Conservation (phyloP, 345 rosid genomes). For the Sonneratia alba region DNA sequence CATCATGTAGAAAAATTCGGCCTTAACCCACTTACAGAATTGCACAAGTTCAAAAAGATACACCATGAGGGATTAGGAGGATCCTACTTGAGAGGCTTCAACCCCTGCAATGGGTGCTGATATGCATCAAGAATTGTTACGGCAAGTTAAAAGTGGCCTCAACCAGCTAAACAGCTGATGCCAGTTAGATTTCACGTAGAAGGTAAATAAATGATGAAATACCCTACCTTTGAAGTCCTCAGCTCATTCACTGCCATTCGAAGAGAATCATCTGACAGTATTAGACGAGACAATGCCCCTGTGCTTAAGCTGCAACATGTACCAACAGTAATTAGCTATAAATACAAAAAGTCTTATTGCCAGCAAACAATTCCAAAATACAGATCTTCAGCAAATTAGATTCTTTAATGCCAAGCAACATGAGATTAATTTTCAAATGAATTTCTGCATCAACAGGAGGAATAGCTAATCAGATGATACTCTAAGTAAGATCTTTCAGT, state of each 20-base stretch:
- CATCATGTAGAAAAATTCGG: neutral
- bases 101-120: conserved; percentile 35
- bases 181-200: too few species aligned
- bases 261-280: conserved; percentile 78
- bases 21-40: neutral
- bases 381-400: neutral
- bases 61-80: neutral
- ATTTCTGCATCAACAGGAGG: neutral
- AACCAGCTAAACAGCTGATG: neutral
- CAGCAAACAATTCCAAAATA: neutral
- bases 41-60: neutral
- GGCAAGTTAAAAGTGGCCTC: neutral
- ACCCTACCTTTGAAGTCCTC: conserved; percentile 61
- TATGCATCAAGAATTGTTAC: neutral
- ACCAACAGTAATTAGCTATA: neutral
- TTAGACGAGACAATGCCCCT: conserved; percentile 82
- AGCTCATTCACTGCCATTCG: conserved; percentile 70
- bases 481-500: neutral
- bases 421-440: neutral
- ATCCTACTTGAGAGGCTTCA: conserved; percentile 72
- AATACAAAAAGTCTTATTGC: neutral
- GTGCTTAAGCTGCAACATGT: conserved; percentile 65
- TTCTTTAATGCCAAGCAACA: neutral
- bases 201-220: neutral
- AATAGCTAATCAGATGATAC: neutral